Evolutionary conservation across 768 basidiomycete species (phyloP).

Genomic region (Boletus rubescentipes): DNA sequence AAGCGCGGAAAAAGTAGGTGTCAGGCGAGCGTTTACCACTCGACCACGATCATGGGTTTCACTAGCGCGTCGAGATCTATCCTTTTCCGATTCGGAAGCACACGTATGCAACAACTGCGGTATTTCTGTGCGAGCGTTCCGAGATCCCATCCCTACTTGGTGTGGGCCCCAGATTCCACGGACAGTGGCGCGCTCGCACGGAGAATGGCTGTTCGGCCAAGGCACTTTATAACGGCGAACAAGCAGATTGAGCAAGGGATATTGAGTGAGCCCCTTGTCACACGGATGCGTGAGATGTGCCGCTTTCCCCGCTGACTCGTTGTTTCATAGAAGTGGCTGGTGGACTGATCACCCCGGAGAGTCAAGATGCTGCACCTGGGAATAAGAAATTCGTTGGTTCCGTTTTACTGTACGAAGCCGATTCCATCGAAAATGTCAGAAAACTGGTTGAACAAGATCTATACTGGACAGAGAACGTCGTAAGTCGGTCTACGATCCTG

Average conservation of each 20-base stretch:
- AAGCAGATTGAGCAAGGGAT: conserved; percentile 42
- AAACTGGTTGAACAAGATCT: conserved; percentile 42
- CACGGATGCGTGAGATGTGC: conserved; percentile 4
- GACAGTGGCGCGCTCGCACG: conserved; percentile 55
- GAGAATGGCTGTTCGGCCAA: conserved; percentile 53
- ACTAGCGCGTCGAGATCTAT: not conserved
- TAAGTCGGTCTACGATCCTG: conserved; percentile 28
- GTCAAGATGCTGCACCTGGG: conserved; percentile 41
- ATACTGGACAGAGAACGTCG: conserved; percentile 44
- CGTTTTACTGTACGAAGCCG: conserved; percentile 52
- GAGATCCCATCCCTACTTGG: conserved; percentile 33
- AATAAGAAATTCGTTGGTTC: conserved; percentile 65
- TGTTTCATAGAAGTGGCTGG: conserved; percentile 48
- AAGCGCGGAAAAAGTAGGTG: not conserved
- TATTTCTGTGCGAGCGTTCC: conserved; percentile 9
- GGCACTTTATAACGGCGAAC: conserved; percentile 51
- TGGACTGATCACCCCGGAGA: conserved; percentile 58
- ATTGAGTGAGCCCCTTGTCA: conserved; percentile 45
- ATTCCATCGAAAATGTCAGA: conserved; percentile 45
- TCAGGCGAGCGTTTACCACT: not conserved
- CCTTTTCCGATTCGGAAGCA: not conserved
- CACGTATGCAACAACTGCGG: conserved; percentile 5
- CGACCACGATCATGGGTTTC: not conserved
- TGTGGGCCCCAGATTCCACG: conserved; percentile 67
- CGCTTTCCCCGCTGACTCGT: conserved; percentile 7